Evolutionary conservation across 345 rosid species (phyloP).

Genomic region (Carallia pectinifolia): DNA sequence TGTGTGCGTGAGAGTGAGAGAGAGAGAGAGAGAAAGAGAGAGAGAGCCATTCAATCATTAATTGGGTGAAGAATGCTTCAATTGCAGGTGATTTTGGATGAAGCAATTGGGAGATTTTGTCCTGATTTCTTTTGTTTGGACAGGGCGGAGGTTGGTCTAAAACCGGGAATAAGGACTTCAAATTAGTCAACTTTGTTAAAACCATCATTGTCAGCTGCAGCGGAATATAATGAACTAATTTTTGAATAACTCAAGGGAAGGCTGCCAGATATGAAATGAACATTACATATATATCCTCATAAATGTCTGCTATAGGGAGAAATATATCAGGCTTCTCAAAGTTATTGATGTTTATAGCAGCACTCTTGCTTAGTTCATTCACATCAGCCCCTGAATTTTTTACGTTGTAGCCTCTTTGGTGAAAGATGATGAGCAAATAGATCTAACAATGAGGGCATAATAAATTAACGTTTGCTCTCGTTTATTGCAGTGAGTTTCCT

Average conservation of each 20-base stretch:
- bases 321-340: not conserved
- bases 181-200: slow-evolving; percentile 59
- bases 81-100: slow-evolving; percentile 87
- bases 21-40: too few species aligned
- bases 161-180: slow-evolving; percentile 76
- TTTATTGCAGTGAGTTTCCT: too few species aligned
- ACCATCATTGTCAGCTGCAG: slow-evolving; percentile 75
- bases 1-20: too few species aligned
- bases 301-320: not conserved
- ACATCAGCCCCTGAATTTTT: too few species aligned
- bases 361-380: not conserved
- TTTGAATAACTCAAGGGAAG: not conserved
- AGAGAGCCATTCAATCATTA: too few species aligned
- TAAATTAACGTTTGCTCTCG: too few species aligned
- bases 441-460: too few species aligned
- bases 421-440: too few species aligned
- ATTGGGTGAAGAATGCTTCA: not conserved
- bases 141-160: slow-evolving; percentile 82
- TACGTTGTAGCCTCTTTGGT: too few species aligned
- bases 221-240: slow-evolving; percentile 22
- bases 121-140: slow-evolving; percentile 93
- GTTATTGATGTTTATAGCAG: too few species aligned
- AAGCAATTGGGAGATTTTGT: slow-evolving; percentile 69
- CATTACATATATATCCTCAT: not conserved
- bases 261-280: not conserved